Base-by-base conservation (phyloP, 2,329 filamentous ascomycete species). In the Mariannaea elegans region DNA sequence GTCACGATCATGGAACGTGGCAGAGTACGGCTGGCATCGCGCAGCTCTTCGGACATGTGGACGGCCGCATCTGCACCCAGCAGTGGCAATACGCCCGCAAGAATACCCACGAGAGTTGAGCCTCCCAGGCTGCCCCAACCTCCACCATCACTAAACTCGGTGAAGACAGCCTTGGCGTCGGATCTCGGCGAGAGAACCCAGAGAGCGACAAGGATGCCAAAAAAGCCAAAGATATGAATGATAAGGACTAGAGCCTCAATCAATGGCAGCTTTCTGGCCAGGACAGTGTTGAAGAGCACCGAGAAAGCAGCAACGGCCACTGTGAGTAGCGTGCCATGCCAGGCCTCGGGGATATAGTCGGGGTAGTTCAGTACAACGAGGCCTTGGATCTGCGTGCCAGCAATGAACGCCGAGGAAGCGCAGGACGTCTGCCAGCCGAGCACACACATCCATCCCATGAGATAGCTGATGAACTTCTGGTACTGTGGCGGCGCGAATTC, bases 391-490 rank as follows among this genome's bases (percentile, higher is more conserved):
- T 81, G 73, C 4, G 78, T 80, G 4, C 77, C 78, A 0, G 77
- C 72, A 3, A 84, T 71, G 44, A 80, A 82, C 1, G 78, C 73
- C 1, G 73, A 72, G 2, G 74, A 75, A 0, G 80, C 78, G 1
- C 77, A 71, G 2, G 75, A 74, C 1, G 76, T 73, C 44, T 82
- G 77, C 81, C 81, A 83, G 21, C 78, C 79, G 0, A 81, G 71
- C 0, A 80, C 75, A 4, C 75, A 79, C 62, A 81, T 75, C 81
- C 80, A 82, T 2, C 79, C 80, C 71, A 69, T 71, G 14, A 83
- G 69, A 65, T 87, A 88, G 60, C 82, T 85, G 2, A 86, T 72
- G 32, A 82, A 78, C 56, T 82, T 84, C 63, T 86, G 83, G 50
- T 78, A 76, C 41, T 73, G 71, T 0, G 71, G 73, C 0, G 83